These are phyloP conservation scores for Heracleum sosnowskyi DNA, from an alignment of 129 eudicot genomes.

Conservation along the genomic window DNA sequence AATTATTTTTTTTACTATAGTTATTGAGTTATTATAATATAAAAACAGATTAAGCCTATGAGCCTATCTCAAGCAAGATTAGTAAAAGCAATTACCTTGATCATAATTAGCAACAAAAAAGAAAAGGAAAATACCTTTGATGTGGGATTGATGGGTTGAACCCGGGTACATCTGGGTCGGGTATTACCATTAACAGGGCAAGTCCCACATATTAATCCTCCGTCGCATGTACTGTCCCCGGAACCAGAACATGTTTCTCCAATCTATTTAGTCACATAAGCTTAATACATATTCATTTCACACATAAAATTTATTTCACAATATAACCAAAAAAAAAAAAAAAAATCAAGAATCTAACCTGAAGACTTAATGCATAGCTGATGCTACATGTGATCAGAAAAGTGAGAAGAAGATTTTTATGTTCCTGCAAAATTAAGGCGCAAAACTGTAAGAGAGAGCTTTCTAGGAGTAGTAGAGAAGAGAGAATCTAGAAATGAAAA, in stretches of 20 bases:
- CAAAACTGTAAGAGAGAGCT: background rate
- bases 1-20: background rate
- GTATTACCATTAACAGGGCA: slow-evolving; percentile 79
- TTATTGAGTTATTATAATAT: background rate
- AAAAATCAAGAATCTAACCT: slow-evolving; percentile 22
- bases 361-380: slow-evolving; percentile 28
- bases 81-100: slow-evolving; percentile 28
- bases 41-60: background rate
- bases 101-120: no score
- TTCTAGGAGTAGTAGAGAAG: no score
- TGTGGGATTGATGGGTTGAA: slow-evolving; percentile 59
- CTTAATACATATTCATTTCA: background rate
- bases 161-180: slow-evolving; percentile 73
- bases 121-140: slow-evolving; percentile 60
- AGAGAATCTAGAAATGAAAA: no score
- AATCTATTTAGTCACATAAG: slow-evolving; percentile 22
- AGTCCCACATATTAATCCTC: slow-evolving; percentile 55
- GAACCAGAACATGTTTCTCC: slow-evolving; percentile 70
- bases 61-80: background rate
- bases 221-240: slow-evolving; percentile 39
- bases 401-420: background rate
- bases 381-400: slow-evolving; percentile 16
- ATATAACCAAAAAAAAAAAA: background rate
- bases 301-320: background rate
- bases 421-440: slow-evolving; percentile 14